These are phyloP conservation scores for Gracilaria gracilis DNA, from an alignment of 23 red algal genomes.

Conservation along the genomic window DNA sequence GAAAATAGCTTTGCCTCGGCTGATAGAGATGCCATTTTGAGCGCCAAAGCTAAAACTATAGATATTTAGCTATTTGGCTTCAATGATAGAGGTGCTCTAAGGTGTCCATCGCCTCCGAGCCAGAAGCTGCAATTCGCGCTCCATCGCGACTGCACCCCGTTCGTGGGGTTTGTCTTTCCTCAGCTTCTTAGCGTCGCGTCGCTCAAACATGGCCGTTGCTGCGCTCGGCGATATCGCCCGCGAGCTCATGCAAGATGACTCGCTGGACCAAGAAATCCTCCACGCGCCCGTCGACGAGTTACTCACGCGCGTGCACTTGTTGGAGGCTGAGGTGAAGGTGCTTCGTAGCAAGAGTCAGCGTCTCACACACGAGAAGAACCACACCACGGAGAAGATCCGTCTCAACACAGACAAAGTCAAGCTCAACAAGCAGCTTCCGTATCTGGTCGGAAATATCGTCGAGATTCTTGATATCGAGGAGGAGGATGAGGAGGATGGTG, in stretches of 20 bases:
- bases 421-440: slow-evolving; percentile 95
- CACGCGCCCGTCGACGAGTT: slow-evolving; percentile 85
- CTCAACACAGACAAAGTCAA: slow-evolving; percentile 99
- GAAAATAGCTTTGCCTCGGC: background rate
- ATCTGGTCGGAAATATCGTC: slow-evolving; percentile 95
- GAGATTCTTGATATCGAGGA: slow-evolving; percentile 92
- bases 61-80: too few relatives aligned
- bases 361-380: slow-evolving; percentile 81
- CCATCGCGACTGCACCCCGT: too few relatives aligned
- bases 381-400: slow-evolving; percentile 87
- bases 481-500: slow-evolving; percentile 93
- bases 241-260: slow-evolving; percentile 78
- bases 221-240: slow-evolving; percentile 55
- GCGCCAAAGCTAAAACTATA: too few relatives aligned
- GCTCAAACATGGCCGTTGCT: slow-evolving; percentile 55
- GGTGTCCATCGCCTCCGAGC: too few relatives aligned
- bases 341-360: slow-evolving; percentile 80
- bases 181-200: background rate
- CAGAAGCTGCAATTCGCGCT: too few relatives aligned
- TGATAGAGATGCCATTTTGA: too few relatives aligned
- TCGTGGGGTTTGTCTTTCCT: too few relatives aligned
- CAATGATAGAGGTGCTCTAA: too few relatives aligned
- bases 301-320: slow-evolving; percentile 81
- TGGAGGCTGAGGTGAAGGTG: slow-evolving; percentile 91
- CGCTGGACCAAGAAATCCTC: slow-evolving; percentile 85